A percentile compares a stretch with the other conserved stretches of the same genome.
Evolutionary conservation across 352 stramenopile species (phyloP).

Genomic region (Aphanomyces invadans): DNA sequence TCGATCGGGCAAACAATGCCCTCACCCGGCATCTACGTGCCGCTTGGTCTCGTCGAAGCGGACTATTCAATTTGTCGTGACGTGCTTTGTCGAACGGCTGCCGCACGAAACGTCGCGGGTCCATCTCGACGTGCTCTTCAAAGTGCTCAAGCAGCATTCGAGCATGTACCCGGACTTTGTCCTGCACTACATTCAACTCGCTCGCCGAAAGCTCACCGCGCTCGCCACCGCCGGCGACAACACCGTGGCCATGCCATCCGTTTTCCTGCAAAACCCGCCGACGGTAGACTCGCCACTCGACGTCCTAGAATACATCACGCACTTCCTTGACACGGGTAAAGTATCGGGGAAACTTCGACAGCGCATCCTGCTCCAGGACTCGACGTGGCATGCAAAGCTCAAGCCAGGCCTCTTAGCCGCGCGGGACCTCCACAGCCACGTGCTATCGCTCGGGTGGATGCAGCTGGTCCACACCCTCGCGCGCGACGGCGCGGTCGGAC

Average conservation of each 20-base stretch:
- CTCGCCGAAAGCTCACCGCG: not conserved
- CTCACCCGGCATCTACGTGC: not conserved
- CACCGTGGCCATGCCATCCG: no score
- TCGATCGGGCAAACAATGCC: not conserved
- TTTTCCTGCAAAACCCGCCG: not conserved
- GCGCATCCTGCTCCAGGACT: conserved; percentile 14
- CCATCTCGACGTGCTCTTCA: not conserved
- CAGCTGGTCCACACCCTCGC: conserved; percentile 17
- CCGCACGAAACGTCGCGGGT: no score
- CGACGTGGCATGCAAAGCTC: conserved; percentile 2
- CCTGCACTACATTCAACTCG: conserved; percentile 5
- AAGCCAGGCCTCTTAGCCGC: conserved; percentile 2
- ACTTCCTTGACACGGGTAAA: conserved; percentile 15
- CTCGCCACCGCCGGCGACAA: not conserved
- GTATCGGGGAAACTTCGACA: conserved; percentile 4
- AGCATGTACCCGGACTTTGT: conserved; percentile 17
- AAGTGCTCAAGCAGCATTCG: conserved; percentile 1
- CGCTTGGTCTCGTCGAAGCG: not conserved
- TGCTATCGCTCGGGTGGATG: conserved; percentile 11
- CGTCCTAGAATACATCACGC: not conserved
- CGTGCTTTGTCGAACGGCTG: conserved; percentile 3
- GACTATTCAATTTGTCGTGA: conserved; percentile 2
- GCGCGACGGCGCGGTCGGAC: not conserved
- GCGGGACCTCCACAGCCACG: not conserved
- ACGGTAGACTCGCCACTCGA: not conserved